phyloP scores from a whole-genome alignment of 441 rosid genomes.

The Erodium trifolium region DNA sequence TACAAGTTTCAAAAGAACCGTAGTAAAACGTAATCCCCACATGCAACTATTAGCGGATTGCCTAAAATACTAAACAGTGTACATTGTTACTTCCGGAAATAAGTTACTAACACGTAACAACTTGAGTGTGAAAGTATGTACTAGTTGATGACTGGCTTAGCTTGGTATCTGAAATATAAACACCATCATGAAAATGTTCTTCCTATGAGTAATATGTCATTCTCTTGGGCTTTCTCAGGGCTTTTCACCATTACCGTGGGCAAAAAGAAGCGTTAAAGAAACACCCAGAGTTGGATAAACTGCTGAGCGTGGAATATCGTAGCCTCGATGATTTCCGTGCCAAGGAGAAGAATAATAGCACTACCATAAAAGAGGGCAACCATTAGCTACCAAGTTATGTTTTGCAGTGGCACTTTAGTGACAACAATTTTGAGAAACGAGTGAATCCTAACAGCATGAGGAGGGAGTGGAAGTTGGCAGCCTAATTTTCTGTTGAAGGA shows the following conservation, averaged over 20 bases:
- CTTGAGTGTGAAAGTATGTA: too few relatives aligned
- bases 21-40: too few relatives aligned
- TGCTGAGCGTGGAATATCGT: conserved; percentile 60
- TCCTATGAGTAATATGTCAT: neutral
- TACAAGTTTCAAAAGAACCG: too few relatives aligned
- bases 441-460: conserved; percentile 14
- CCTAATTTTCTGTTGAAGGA: neutral
- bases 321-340: conserved; percentile 66
- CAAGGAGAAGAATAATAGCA: conserved; percentile 29
- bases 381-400: conserved; percentile 16
- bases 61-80: too few relatives aligned
- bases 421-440: conserved; percentile 33
- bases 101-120: too few relatives aligned
- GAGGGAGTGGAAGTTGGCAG: conserved; percentile 13
- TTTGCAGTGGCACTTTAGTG: neutral
- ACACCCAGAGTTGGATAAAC: conserved; percentile 65
- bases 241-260: conserved; percentile 77
- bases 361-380: conserved; percentile 28
- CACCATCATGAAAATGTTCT: too few relatives aligned
- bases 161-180: too few relatives aligned
- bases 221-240: conserved; percentile 40
- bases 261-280: conserved; percentile 50
- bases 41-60: too few relatives aligned
- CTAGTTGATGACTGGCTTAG: too few relatives aligned
- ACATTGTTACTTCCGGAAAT: too few relatives aligned